Base-by-base conservation (phyloP, 108 stramenopile species). In the Aureococcus anophagefferens region DNA sequence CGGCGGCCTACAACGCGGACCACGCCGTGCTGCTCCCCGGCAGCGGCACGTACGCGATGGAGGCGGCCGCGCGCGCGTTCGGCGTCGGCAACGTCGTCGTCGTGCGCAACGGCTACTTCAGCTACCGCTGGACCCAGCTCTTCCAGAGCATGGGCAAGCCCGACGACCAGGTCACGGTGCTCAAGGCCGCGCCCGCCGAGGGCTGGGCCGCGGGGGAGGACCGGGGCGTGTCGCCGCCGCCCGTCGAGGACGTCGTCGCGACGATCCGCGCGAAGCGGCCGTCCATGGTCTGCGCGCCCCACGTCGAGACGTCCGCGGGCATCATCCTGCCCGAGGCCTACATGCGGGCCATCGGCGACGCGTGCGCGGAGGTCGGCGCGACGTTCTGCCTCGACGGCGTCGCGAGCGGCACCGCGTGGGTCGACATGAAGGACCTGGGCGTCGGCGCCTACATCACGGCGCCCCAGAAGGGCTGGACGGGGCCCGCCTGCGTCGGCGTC, bases 381-480 rank as follows among this genome's bases (percentile, higher is more conserved):
- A 65, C 93, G n/a, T 89, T 95, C 73, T 91, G 93, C 45, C 77
- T 95, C 62, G 94, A 95, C 79, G 93, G 91, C 75, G 91, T 95
- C 69, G 94, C 94, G 7, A 84, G 85, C 35, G 94, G 94, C 25
- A 90, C 91, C 21, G 82, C 91, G 33, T 95, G 94, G 94, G 88
- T 86, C 16, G 90, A 95, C 74, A 95, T 95, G 94, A 88, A 91
- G 70, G 88, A 90, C 67, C 80, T 92, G 46, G 92, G 92, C 33
- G 88, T 93, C 5, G 94, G 93, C 79, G 89, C 88, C 5, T 75
- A 93, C 32, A 91, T 95, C 75, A 88, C 89, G 0, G 94, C 94
- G 28, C 94, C 94, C 0, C 94, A 95, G 72, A 94, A 95, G 79
- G 93, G 94, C 68, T 95, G 94, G 94, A 90, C 91, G 9, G 94